Conservation (phyloP, 2,329 filamentous ascomycete species). For the Epicoccum sorghinum region DNA sequence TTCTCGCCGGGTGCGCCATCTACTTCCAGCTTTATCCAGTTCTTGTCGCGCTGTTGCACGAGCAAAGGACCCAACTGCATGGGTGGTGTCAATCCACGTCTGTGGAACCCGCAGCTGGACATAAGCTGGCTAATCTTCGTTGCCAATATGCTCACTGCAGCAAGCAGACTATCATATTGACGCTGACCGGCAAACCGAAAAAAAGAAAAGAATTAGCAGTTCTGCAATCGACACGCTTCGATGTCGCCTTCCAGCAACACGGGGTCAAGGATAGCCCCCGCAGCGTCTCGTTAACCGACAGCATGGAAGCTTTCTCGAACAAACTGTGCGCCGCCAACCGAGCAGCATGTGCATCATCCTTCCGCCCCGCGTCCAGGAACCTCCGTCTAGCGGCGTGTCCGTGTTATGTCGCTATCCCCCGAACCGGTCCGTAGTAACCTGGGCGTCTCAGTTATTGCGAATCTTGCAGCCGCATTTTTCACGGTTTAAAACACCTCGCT, state of each 20-base stretch:
- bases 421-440: neutral
- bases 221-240: neutral
- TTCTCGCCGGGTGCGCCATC: neutral
- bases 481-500: neutral
- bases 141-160: neutral
- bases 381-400: conserved; percentile 8
- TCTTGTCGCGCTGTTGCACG: conserved; percentile 19
- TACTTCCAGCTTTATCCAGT: neutral
- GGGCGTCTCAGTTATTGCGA: neutral
- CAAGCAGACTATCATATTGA: neutral
- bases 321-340: conserved; percentile 30
- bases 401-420: conserved; percentile 7
- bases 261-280: conserved; percentile 30
- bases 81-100: conserved; percentile 23
- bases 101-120: conserved; percentile 16
- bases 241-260: conserved; percentile 4
- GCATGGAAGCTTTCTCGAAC: conserved; percentile 32
- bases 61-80: conserved; percentile 24
- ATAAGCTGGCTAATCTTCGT: neutral
- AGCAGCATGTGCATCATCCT: conserved; percentile 26
- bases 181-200: neutral
- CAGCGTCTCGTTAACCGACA: conserved; percentile 16
- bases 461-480: conserved; percentile 1
- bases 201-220: neutral
- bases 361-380: conserved; percentile 24